Evolutionary conservation across 2,329 filamentous ascomycete species (phyloP), one percentile per base, ranked within the genome.

Genomic region (Paramyrothecium roridum): DNA sequence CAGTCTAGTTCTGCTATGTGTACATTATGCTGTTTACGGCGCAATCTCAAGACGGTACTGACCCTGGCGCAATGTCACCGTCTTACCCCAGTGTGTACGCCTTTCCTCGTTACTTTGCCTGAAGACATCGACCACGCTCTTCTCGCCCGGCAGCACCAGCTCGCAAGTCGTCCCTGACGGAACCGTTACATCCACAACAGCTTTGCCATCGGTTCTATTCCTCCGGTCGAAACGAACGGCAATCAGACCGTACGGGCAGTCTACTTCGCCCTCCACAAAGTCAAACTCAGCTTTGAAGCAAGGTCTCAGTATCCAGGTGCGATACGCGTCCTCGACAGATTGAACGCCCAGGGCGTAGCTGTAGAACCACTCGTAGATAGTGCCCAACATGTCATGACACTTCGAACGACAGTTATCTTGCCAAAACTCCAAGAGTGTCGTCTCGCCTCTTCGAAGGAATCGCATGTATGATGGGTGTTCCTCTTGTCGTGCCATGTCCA

Each of bases 341-440:
- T 68, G 72, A 3, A 77, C 58, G 0, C 74, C 76, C 19, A 78
- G 54, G 3, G 74, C 71, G 0, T 69, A 70, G 23, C 67, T 67
- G 49, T 79, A 79, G 52, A 77, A 76, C 76, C 76, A 79, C 58
- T 78, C 76, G 47, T 78, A 77, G 33, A 78, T 76, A 1, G 73
- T 77, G 0, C 76, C 76, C 8, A 79, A 66, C 75, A 79, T 77
- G 58, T 79, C 76, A 58, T 79, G 76, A 49, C 76, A 76, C 59
- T 77, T 77, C 17, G 67, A 71, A 20, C 74, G 65, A 61, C 73
- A 76, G 10, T 69, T 69, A 48, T 76, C 71, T 58, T 76, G 73
- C 74, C 73, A 77, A 52, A 77, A 77, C 57, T 76, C 74, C 12
- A 72, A 64, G 3, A 76, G 62, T 1, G 70, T 76, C 2, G 74